Base-by-base conservation (phyloP, 495 filamentous ascomycete genomes). In the Tuber calosporum region DNA sequence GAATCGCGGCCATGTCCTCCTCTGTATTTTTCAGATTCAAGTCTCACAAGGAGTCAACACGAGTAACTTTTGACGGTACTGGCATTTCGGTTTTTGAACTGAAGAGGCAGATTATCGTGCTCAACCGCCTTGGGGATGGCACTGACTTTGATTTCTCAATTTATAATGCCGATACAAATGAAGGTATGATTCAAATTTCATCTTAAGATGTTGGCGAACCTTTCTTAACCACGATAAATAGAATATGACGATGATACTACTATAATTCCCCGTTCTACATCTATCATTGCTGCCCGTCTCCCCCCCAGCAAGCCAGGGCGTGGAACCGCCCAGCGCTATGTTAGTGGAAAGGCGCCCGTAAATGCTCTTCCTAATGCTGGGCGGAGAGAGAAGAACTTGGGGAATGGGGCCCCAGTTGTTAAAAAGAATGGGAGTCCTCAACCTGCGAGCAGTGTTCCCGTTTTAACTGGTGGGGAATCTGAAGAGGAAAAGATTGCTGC, bases 21-120 rank as follows among this genome's bases (percentile, higher is more conserved):
- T 97, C 93, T 76, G 94, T 99, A 82, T 97, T 97, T 85, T 98
- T 97, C 91, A 97, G 96, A 85, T 99, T 98, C 91, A 98, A 97
- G 87, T 97, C 94, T 73, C 92, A 95, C 82, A 97, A 94, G 84
- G 96, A 98, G 83, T 92, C 94, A 72, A 91, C 92, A 36, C 87
- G 93, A 82, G 92, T 99, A 74, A 90, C 92, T 79, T 99, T 99
- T 85, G 95, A 99, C 85, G 95, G 95, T 81, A 97, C 95, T 79
- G 92, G 92, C 84, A 97, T 99, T 75, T 96, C 95, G 72, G 95
- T 98, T 79, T 99, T 97, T 85, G 95, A 98, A 83, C 84, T 98
- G 81, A 99, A 99, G 84, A 89, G 94, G 84, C 94, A 97, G 83
- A 99, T 99, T 82, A 99, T 99, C 84, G 87, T 88, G 79, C 90